These are phyloP conservation scores for Mitragyna speciosa DNA, from an alignment of 257 asterid species.

Conservation along the genomic window DNA sequence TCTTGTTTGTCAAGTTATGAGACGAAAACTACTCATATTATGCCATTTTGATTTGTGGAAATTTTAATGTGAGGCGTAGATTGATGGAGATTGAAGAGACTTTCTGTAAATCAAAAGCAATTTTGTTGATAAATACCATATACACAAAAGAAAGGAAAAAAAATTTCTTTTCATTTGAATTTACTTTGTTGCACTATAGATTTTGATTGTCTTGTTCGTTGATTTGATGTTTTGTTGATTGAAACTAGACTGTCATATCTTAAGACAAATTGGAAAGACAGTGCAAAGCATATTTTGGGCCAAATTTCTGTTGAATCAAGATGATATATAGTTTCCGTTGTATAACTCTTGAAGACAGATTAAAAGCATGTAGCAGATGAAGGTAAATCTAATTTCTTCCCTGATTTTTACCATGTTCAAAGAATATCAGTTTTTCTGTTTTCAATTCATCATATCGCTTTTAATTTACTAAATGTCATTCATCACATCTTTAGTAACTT, in stretches of 20 bases:
- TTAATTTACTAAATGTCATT: not conserved
- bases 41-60: slow-evolving; percentile 63
- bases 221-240: slow-evolving; percentile 29
- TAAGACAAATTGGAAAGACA: not conserved
- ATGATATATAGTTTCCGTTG: not conserved
- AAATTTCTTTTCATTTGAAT: slow-evolving; percentile 14
- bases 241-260: slow-evolving; percentile 8
- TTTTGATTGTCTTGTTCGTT: slow-evolving; percentile 19
- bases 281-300: not conserved
- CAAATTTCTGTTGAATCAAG: not conserved
- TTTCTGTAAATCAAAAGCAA: slow-evolving; percentile 38
- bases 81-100: not conserved
- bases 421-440: too few species aligned
- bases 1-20: slow-evolving; percentile 62
- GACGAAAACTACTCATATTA: slow-evolving; percentile 74
- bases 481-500: too few species aligned
- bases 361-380: not conserved
- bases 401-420: not conserved
- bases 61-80: not conserved
- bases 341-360: not conserved
- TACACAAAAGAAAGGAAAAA: slow-evolving; percentile 1
- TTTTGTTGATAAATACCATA: slow-evolving; percentile 41
- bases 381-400: not conserved
- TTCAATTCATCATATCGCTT: not conserved
- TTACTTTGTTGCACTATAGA: not conserved